Conservation (phyloP, 257 asterid genomes). For the Nicotiana tomentosiformis region DNA sequence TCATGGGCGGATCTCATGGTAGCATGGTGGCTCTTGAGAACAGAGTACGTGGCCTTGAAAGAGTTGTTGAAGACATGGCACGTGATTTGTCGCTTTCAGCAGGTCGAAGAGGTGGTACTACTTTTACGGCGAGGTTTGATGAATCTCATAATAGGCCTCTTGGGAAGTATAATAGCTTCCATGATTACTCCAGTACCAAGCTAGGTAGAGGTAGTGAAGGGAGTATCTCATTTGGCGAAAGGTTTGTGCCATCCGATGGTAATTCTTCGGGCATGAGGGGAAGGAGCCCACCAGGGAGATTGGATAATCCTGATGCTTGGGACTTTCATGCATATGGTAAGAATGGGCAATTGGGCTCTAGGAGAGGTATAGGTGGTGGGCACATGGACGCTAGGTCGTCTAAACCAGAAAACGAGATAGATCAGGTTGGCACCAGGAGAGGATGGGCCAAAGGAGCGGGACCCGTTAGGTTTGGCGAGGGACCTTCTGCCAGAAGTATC, state of each 20-base stretch:
- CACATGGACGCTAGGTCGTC: constrained; percentile 44
- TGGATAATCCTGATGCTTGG: constrained; percentile 62
- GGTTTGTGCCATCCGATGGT: constrained; percentile 55
- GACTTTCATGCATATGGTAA: constrained; percentile 60
- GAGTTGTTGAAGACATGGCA: constrained; percentile 97
- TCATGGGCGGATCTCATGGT: constrained; percentile 97
- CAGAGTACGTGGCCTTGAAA: constrained; percentile 93
- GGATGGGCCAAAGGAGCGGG: constrained; percentile 81
- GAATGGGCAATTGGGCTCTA: constrained; percentile 59
- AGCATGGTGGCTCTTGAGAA: constrained; percentile 94
- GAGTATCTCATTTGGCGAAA: constrained; percentile 59
- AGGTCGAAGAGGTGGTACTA: constrained; percentile 66
- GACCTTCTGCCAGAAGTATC: constrained; percentile 98
- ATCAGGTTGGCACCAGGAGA: constrained; percentile 58
- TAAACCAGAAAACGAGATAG: constrained; percentile 55
- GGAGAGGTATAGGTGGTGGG: constrained; percentile 49
- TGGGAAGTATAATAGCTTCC: constrained; percentile 68
- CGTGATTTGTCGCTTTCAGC: constrained; percentile 82
- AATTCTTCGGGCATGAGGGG: constrained; percentile 50
- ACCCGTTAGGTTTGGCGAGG: constrained; percentile 90
- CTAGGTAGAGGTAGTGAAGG: constrained; percentile 61
- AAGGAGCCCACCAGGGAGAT: constrained; percentile 68
- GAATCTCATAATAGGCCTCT: constrained; percentile 61
- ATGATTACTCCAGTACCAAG: constrained; percentile 69
- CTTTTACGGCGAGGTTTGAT: constrained; percentile 51